Conservation (phyloP, 495 filamentous ascomycete genomes). For the Annulohypoxylon maeteangense region DNA sequence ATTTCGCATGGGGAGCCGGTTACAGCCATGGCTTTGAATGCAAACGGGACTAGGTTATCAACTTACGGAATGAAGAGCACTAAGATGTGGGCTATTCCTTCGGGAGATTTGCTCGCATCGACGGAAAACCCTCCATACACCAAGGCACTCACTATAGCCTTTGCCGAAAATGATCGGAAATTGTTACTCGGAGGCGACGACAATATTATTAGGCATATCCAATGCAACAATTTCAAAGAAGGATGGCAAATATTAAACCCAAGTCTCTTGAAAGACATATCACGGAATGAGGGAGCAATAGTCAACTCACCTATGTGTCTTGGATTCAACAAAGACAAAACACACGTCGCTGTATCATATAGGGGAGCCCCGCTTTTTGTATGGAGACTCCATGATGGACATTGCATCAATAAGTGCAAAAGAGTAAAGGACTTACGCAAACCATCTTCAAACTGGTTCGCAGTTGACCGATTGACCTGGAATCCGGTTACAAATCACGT, state of each 20-base stretch:
- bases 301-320: neutral
- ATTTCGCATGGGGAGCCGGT: neutral
- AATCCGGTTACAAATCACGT: neutral
- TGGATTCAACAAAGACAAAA: neutral
- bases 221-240: neutral
- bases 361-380: neutral
- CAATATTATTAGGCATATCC: neutral
- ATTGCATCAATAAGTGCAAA: neutral
- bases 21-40: neutral
- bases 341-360: slow-evolving; percentile 1
- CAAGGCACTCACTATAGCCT: neutral
- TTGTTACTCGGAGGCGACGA: neutral
- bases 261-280: neutral
- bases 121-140: neutral
- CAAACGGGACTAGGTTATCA: neutral
- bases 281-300: neutral
- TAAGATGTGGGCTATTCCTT: neutral
- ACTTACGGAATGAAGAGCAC: slow-evolving; percentile 1
- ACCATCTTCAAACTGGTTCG: neutral
- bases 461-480: neutral
- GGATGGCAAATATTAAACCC: neutral
- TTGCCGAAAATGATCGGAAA: neutral
- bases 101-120: neutral
- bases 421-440: neutral
- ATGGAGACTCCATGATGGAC: neutral